Conservation (phyloP, 768 basidiomycete species). For the Tephrocybe sp. region DNA sequence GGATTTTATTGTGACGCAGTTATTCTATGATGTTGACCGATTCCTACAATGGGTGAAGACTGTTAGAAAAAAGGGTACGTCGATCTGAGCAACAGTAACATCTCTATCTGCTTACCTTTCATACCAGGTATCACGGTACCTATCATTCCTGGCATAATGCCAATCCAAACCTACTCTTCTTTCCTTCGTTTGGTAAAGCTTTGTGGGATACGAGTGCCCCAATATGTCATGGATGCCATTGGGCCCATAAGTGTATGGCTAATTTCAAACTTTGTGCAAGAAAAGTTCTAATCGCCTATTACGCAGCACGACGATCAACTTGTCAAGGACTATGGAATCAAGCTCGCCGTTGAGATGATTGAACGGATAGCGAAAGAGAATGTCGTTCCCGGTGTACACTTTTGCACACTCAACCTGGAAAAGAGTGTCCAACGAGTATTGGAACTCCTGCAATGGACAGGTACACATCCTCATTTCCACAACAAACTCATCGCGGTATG, state of each 20-base stretch:
- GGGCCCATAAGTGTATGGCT: constrained; percentile 70
- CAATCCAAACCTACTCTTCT: constrained; percentile 94
- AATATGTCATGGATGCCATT: constrained; percentile 58
- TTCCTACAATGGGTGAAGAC: constrained; percentile 79
- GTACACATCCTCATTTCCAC: constrained; percentile 33
- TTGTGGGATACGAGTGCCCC: constrained; percentile 77
- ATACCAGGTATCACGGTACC: constrained; percentile 82
- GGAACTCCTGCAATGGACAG: constrained; percentile 75
- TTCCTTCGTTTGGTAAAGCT: constrained; percentile 90
- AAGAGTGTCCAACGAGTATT: constrained; percentile 88
- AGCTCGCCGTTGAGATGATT: constrained; percentile 81
- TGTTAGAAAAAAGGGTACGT: constrained; percentile 69
- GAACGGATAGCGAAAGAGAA: constrained; percentile 51
- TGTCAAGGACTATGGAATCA: constrained; percentile 93
- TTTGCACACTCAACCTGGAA: constrained; percentile 97
- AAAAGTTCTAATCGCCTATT: not conserved
- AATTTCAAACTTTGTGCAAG: not conserved
- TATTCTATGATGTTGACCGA: constrained; percentile 93
- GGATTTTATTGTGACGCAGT: constrained; percentile 92
- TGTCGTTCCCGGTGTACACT: constrained; percentile 75
- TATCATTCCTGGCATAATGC: constrained; percentile 95
- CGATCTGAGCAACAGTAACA: not conserved
- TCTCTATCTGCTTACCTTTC: not conserved
- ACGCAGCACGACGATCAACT: constrained; percentile 85
- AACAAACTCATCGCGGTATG: constrained; percentile 71